Percentiles rank a stretch among this genome's conserved stretches.
Evolutionary conservation across 2,329 filamentous ascomycete genomes (phyloP).

Genomic region (Hirsutella thompsonii): DNA sequence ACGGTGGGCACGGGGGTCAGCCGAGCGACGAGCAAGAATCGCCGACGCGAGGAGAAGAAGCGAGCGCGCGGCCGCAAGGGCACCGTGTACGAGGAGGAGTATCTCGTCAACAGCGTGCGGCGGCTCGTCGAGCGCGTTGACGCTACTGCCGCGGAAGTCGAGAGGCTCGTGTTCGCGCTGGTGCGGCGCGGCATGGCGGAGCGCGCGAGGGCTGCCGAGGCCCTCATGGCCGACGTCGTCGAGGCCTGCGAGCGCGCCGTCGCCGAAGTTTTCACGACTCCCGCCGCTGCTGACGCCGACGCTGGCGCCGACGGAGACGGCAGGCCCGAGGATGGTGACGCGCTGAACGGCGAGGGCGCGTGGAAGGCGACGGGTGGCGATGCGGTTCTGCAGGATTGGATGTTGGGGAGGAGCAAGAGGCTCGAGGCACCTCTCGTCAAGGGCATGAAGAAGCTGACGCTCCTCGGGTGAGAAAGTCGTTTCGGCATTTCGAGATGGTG

Average conservation of each 20-base stretch:
- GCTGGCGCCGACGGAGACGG: constrained; percentile 5
- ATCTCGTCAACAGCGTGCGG: constrained; percentile 77
- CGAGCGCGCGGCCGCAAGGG: constrained; percentile 89
- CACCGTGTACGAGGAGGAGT: constrained; percentile 96
- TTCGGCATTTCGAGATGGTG: constrained; percentile 2
- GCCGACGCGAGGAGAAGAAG: constrained; percentile 85
- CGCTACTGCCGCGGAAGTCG: constrained; percentile 56
- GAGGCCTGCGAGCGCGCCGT: constrained; percentile 55
- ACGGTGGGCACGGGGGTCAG: constrained; percentile 63
- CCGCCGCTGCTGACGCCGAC: neutral
- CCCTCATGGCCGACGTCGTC: constrained; percentile 60
- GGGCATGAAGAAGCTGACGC: constrained; percentile 33
- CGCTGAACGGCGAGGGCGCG: constrained; percentile 5
- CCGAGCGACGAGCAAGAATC: constrained; percentile 76
- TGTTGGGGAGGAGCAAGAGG: constrained; percentile 30
- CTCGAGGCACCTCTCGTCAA: constrained; percentile 36
- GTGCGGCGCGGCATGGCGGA: constrained; percentile 77
- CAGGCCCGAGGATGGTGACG: constrained; percentile 8
- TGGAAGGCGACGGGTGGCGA: constrained; percentile 33
- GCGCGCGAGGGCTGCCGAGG: constrained; percentile 66
- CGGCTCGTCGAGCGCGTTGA: constrained; percentile 76
- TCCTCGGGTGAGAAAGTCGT: constrained; percentile 28
- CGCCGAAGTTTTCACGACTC: constrained; percentile 51
- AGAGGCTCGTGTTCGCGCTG: constrained; percentile 62
- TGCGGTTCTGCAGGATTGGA: constrained; percentile 37